A percentile compares a stretch with the other conserved stretches of the same genome.
phyloP scores from a whole-genome alignment of 31 red algal genomes.

The Asparagopsis taxiformis region DNA sequence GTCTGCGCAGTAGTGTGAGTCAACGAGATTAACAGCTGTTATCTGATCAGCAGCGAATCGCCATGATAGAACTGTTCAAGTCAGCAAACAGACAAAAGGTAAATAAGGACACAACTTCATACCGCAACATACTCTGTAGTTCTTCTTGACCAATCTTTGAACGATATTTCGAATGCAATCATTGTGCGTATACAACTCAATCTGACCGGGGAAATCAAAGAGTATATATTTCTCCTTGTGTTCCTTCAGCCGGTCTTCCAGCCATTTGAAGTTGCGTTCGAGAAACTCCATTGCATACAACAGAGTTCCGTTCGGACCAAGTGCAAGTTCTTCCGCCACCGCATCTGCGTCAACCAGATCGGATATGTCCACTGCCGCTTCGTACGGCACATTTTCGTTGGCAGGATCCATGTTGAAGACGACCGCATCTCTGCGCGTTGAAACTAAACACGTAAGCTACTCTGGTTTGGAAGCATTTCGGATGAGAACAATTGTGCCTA shows the following conservation, averaged over 20 bases:
- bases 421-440: constrained; percentile 40
- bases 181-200: constrained; percentile 92
- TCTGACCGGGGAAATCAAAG: constrained; percentile 96
- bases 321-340: constrained; percentile 51
- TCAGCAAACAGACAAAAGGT: not conserved
- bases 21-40: constrained; percentile 89
- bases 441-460: too few species aligned
- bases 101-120: not conserved
- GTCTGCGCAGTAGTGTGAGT: constrained; percentile 87
- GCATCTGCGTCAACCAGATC: constrained; percentile 66
- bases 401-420: constrained; percentile 98
- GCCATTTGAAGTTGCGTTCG: constrained; percentile 82
- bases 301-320: constrained; percentile 94
- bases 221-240: constrained; percentile 78
- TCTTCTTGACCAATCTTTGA: constrained; percentile 41
- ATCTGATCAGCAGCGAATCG: constrained; percentile 4
- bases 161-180: constrained; percentile 74
- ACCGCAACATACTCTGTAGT: constrained; percentile 39
- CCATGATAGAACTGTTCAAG: not conserved
- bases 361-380: constrained; percentile 71
- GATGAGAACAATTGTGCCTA: too few species aligned
- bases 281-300: constrained; percentile 91
- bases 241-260: constrained; percentile 46
- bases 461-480: too few species aligned
- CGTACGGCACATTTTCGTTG: constrained; percentile 73